Evolutionary conservation across 1,139 yeast species (phyloP), one percentile per base, ranked within the genome.

Genomic region (Pichia cactophila): DNA sequence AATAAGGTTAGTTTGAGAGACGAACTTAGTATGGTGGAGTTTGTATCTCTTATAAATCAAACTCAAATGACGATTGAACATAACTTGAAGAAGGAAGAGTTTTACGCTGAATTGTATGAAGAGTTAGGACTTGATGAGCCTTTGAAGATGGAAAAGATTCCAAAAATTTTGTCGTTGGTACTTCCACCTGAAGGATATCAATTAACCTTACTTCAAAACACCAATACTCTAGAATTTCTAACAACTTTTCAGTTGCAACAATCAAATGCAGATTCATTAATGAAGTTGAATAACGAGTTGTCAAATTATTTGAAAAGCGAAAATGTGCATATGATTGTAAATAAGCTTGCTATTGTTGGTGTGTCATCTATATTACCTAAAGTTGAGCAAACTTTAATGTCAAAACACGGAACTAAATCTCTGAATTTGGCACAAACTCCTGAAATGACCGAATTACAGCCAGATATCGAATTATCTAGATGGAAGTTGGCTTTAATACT

Each of bases 1-100:
- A 77, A 73, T 28, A 70, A 70, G 23, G 70, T 86, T 39, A 81
- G 80, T 57, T 95, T 96, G 36, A 77, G 89, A 56, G 78, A 85
- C 26, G 90, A 83, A 57, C 66, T 89, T 48, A 68, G 83, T 1
- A 66, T 83, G 26, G 77, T 73, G 31, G 83, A 84, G 54, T 81
- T 89, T 60, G 76, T 74, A 4, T 63, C 66, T n/a, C 64, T 77
- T 36, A 56, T 78, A 38, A 72, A 70, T 37, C 65, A 66, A 47
- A 69, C 73, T 14, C 80, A 75, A 55, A 62, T 58, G 48, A 50
- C 59, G 26, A 65, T 78, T 41, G 50, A 52, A 26, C 17, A n/a
- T 4, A 49, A 49, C 20, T 35, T 54, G 6, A 43, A 48, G 11
- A 53, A 49, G 10, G 40, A 33, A 20, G 17, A 35, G 17, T 29